phyloP scores from a whole-genome alignment of 148 eudicot genomes.

The Limonium bicolor region DNA sequence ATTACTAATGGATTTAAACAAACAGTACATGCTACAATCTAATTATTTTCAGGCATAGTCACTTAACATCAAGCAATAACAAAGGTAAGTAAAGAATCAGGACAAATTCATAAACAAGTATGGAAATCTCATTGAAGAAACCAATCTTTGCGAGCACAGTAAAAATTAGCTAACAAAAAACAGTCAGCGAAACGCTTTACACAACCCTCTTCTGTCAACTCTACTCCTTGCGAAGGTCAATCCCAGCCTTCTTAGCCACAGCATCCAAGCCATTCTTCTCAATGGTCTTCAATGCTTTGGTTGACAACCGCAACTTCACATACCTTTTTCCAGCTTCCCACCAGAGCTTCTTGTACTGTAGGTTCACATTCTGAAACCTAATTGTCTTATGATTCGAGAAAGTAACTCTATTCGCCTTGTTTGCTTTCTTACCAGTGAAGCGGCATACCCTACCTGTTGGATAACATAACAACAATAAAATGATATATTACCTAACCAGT shows the following conservation, averaged over 20 bases:
- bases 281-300: constrained; percentile 84
- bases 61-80: too few relatives aligned
- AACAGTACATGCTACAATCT: too few relatives aligned
- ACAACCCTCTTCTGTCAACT: too few relatives aligned
- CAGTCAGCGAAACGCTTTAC: too few relatives aligned
- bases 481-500: neutral
- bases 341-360: constrained; percentile 85
- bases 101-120: too few relatives aligned
- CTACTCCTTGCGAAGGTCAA: constrained; percentile 72
- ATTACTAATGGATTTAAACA: too few relatives aligned
- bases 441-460: constrained; percentile 80
- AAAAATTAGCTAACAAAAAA: too few relatives aligned
- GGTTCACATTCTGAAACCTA: constrained; percentile 69
- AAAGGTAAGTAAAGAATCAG: too few relatives aligned
- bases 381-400: constrained; percentile 85
- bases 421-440: constrained; percentile 88
- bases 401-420: constrained; percentile 68
- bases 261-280: constrained; percentile 94
- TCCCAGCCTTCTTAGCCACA: constrained; percentile 92
- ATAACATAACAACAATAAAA: neutral
- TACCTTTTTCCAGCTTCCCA: constrained; percentile 95
- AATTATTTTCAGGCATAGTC: too few relatives aligned
- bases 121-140: too few relatives aligned
- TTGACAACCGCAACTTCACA: constrained; percentile 64
- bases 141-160: too few relatives aligned